Conservation (phyloP, 1,284 basidiomycete species). For the Quambalaria eucalypti region DNA sequence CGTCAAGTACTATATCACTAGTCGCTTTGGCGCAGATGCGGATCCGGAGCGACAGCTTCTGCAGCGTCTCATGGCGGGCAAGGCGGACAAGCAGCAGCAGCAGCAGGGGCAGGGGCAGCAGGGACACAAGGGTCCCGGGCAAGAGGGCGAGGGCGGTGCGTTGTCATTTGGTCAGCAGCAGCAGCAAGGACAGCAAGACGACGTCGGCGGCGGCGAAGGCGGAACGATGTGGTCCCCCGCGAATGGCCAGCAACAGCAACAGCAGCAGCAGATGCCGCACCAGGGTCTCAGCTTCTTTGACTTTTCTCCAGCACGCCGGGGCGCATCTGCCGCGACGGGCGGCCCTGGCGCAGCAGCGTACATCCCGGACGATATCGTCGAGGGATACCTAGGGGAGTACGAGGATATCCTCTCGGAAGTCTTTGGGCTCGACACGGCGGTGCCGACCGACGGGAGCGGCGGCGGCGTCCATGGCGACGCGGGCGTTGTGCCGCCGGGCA, state of each 20-base stretch:
- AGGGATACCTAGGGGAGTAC: slow-evolving; percentile 54
- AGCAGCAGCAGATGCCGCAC: slow-evolving; percentile 14
- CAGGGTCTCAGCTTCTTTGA: slow-evolving; percentile 40
- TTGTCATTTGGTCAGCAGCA: neutral
- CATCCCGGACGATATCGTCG: slow-evolving; percentile 52
- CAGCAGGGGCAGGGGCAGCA: slow-evolving; percentile 7
- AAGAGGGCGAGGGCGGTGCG: neutral
- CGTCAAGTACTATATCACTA: slow-evolving; percentile 70
- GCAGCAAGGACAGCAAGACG: neutral
- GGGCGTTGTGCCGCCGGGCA: slow-evolving; percentile 4
- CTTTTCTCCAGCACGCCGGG: slow-evolving; percentile 47
- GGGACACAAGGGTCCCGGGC: slow-evolving; percentile 1
- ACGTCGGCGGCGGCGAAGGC: slow-evolving; percentile 1
- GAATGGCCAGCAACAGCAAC: neutral
- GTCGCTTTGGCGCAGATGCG: slow-evolving; percentile 16
- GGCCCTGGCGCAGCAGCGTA: slow-evolving; percentile 46
- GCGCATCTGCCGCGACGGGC: slow-evolving; percentile 39
- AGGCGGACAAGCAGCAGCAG: neutral
- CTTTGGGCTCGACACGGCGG: slow-evolving; percentile 38
- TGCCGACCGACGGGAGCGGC: slow-evolving; percentile 2
- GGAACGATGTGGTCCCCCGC: slow-evolving; percentile 1
- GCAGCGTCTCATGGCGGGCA: slow-evolving; percentile 3
- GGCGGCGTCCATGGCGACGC: slow-evolving; percentile 3
- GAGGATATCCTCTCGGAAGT: slow-evolving; percentile 53
- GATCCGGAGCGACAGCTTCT: slow-evolving; percentile 9